Evolutionary conservation across 2,329 filamentous ascomycete species (phyloP).

Genomic region (Incumbomyces delicatus): DNA sequence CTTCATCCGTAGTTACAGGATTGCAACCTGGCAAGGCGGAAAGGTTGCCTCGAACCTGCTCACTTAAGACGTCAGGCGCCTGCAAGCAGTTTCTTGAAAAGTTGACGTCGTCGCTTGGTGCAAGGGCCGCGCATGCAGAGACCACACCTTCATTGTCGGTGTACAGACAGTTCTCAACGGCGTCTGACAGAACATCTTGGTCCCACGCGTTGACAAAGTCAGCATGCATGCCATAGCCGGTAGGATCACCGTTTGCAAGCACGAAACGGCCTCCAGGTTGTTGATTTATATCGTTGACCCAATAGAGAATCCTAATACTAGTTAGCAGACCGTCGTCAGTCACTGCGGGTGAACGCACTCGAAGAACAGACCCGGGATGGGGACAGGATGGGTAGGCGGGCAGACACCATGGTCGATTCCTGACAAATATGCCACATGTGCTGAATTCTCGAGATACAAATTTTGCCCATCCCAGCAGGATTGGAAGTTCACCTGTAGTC

Average conservation of each 20-base stretch:
- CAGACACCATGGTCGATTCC: conserved; percentile 68
- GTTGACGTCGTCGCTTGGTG: conserved; percentile 46
- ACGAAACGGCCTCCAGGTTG: conserved; percentile 58
- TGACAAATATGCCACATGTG: conserved; percentile 67
- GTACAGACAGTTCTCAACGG: conserved; percentile 53
- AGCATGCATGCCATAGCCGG: conserved; percentile 44
- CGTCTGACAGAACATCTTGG: conserved; percentile 53
- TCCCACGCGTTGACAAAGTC: conserved; percentile 68
- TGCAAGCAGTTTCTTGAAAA: conserved; percentile 39
- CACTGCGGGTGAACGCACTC: conserved; percentile 36
- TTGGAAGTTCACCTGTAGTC: conserved; percentile 78
- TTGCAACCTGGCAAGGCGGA: conserved; percentile 22
- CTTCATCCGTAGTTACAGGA: conserved; percentile 11
- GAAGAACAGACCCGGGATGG: conserved; percentile 66
- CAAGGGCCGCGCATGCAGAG: conserved; percentile 44
- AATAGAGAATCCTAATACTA: conserved; percentile 43
- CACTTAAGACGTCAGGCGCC: conserved; percentile 36
- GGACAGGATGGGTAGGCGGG: conserved; percentile 56
- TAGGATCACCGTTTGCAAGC: conserved; percentile 53
- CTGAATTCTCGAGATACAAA: conserved; percentile 43
- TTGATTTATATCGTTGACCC: conserved; percentile 19
- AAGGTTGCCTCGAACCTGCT: conserved; percentile 18
- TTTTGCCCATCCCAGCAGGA: conserved; percentile 78
- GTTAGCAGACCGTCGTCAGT: neutral
- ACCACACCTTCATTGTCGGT: conserved; percentile 50